Base-by-base conservation (phyloP, 176 grass and related monocot genomes). In the bread wheat (Triticum aestivum) region DNA sequence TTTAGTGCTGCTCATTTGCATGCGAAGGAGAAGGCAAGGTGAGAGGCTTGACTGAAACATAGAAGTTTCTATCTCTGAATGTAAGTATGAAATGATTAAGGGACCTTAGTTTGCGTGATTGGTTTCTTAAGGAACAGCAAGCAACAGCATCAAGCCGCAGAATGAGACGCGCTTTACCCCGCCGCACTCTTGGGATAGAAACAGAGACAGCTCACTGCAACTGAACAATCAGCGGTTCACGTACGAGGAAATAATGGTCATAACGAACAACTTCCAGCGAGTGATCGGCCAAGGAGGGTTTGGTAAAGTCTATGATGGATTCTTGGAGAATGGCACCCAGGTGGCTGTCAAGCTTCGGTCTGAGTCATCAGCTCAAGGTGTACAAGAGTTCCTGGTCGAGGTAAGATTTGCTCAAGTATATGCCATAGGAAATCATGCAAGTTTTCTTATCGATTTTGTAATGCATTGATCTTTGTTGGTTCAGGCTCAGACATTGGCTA, bases 301-400 rank as follows among this genome's bases (percentile, higher is more conserved):
- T 27, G 62, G 62, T 4, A 65, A 66, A 32, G 94, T 95, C 35
- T 93, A 91, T 21, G 80, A 88, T 37, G 94, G 94, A 4, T 79
- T 82, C 77, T 85, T 93, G 64, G 68, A 88, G 20, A 81, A 95
- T 74, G 89, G 86, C 15, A 95, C 86, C n/a, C 87, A 87, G 47
- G 91, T 95, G 44, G 94, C 94, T 15, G 89, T 91, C 3, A 95
- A 95, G 73, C 15, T 93, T 32, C 74, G 58, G 0, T 88, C 86
- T 23, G 18, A 93, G 1, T 79, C 86, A 30, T 92, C 86, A 44
- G 78, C 79, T 29, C 91, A 95, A 73, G 89, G 73, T 27, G 29
- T 69, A 59, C 82, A 44, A 23, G 91, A 93, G 85, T 95, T 95
- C 72, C 37, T 91, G 18, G 24, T 88, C 32, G 94, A 95, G 94